Evolutionary conservation across 2,329 filamentous ascomycete species (phyloP).

Genomic region (Aureobasidium sp.): DNA sequence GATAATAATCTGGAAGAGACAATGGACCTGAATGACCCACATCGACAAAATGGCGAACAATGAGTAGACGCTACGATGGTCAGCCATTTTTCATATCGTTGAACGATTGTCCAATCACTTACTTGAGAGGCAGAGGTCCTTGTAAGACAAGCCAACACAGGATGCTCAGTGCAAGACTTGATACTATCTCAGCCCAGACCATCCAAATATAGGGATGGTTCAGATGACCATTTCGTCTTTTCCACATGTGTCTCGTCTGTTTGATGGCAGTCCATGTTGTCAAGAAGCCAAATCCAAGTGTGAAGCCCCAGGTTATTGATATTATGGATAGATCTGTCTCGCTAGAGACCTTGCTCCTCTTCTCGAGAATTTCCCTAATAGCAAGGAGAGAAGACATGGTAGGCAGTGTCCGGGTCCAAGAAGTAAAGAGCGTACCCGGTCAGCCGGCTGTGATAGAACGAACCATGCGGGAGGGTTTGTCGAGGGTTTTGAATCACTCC

Average conservation of each 20-base stretch:
- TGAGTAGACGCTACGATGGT: not conserved
- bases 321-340: conserved; percentile 1
- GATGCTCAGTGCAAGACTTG: conserved; percentile 37
- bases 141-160: conserved; percentile 32
- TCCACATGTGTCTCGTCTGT: conserved; percentile 24
- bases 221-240: conserved; percentile 31
- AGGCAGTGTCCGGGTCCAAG: not conserved
- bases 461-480: not conserved
- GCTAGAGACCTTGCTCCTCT: not conserved
- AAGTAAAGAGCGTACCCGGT: not conserved
- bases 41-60: not conserved
- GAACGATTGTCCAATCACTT: not conserved
- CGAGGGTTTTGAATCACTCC: not conserved
- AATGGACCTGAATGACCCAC: conserved; percentile 16
- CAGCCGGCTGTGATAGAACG: not conserved
- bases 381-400: not conserved
- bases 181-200: conserved; percentile 42
- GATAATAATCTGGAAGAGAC: conserved; percentile 33
- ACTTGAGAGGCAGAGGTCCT: conserved; percentile 6
- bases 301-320: conserved; percentile 11
- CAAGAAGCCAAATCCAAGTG: conserved; percentile 35
- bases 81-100: not conserved
- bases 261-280: conserved; percentile 34
- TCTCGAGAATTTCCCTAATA: not conserved
- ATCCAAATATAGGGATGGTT: conserved; percentile 31